Base-by-base conservation (phyloP, 2,329 filamentous ascomycete species). In the Lecanicillium sp. region DNA sequence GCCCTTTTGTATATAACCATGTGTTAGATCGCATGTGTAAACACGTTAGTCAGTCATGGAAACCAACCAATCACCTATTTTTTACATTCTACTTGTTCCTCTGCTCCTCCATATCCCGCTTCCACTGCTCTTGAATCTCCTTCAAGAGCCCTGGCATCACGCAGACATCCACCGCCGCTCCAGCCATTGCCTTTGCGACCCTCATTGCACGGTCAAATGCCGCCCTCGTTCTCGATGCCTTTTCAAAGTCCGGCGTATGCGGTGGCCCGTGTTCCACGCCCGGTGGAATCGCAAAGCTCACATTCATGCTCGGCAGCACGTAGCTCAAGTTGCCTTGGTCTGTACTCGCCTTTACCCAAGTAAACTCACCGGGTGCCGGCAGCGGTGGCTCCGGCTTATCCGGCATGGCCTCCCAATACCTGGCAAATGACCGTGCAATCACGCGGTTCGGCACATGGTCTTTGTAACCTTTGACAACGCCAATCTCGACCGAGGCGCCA, bases 271-370 rank as follows among this genome's bases (percentile, higher is more conserved):
- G 31, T 2, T 40, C 36, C 8, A 30, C 29, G 6, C 48, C 65
- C 3, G 71, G 62, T 13, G 57, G 58, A 43, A 77, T 74, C 14
- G 64, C 61, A 49, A 78, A 78, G 6, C 68, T 67, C 2, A 65
- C 60, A 41, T 64, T 71, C 31, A 79, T 53, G 37, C 68, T 72
- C 31, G 75, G 76, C 59, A 77, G 64, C 1, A 61, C 68, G 48
- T 79, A 71, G 47, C 69, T 76, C 40, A 79, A 54, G 45, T 79
- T 68, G 0, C 75, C 76, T 54, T 77, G 73, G 50, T 79, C 75
- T 0, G 72, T 77, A 46, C 70, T 74, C 3, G 74, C 73, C 49
- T 60, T 66, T 13, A 66, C 69, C 43, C 69, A 68, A 2, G 65
- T 41, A 3, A 66, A 63, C n/a, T 60, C 58, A n/a, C 62, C 58